phyloP scores from a whole-genome alignment of 257 asterid species.

The Solanum sitiens region DNA sequence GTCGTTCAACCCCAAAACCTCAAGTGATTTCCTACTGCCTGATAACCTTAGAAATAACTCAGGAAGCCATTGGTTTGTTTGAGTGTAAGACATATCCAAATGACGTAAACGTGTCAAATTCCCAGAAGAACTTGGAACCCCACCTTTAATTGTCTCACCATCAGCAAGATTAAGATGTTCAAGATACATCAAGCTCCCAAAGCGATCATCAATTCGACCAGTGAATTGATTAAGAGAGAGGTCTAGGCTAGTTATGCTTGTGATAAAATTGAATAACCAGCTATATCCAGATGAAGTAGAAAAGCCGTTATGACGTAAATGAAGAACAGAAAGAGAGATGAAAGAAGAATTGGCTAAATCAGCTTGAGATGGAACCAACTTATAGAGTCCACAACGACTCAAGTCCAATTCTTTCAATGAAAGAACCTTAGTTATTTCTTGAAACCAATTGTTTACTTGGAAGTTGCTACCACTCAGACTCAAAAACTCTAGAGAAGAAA shows the following conservation, averaged over 20 bases:
- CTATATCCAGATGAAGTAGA: background rate
- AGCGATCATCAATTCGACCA: background rate
- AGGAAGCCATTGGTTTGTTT: background rate
- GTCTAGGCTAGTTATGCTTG: background rate
- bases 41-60: background rate
- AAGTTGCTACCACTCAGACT: too few relatives aligned
- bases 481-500: background rate
- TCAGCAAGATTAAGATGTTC: background rate
- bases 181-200: background rate
- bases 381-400: background rate
- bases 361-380: background rate
- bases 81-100: background rate
- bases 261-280: conserved; percentile 8
- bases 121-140: background rate
- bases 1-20: background rate
- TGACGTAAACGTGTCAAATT: background rate
- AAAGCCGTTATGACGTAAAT: background rate
- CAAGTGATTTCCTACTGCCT: background rate
- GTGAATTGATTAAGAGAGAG: background rate
- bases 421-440: background rate
- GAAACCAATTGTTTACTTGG: too few relatives aligned
- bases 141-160: background rate
- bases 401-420: background rate
- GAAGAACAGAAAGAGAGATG: background rate
- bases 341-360: conserved; percentile 4